A percentile compares a stretch with the other conserved stretches of the same genome.
These are phyloP conservation scores for Syncephalastrum contaminatum DNA, from an alignment of 371 early-diverging fungal genomes.

Conservation along the genomic window DNA sequence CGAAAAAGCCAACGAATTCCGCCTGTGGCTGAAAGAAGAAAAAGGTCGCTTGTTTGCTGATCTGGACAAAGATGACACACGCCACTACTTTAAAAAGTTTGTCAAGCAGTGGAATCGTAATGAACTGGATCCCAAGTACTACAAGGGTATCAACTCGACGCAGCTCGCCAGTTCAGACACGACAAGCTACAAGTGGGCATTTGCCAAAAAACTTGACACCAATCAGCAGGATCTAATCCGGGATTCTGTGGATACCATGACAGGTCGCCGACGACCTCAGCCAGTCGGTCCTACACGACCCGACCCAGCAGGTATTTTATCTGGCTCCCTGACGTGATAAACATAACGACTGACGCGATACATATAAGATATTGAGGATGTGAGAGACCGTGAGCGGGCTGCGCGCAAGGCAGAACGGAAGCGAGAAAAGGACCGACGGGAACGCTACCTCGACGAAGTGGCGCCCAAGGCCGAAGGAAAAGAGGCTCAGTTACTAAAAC, in stretches of 20 bases:
- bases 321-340: too few relatives aligned
- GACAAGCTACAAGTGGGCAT: slow-evolving; percentile 79
- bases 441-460: slow-evolving; percentile 75
- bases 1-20: slow-evolving; percentile 73
- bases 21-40: slow-evolving; percentile 76
- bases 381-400: slow-evolving; percentile 45
- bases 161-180: slow-evolving; percentile 61
- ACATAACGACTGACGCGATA: too few relatives aligned
- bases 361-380: neutral
- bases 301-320: slow-evolving; percentile 13
- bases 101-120: slow-evolving; percentile 73
- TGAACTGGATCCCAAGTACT: slow-evolving; percentile 65
- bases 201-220: slow-evolving; percentile 63
- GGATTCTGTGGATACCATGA: slow-evolving; percentile 66
- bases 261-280: slow-evolving; percentile 28
- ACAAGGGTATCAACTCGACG: slow-evolving; percentile 65
- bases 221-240: slow-evolving; percentile 57
- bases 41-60: slow-evolving; percentile 78
- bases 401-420: slow-evolving; percentile 52
- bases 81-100: slow-evolving; percentile 77
- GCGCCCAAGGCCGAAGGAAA: slow-evolving; percentile 82
- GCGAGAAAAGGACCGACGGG: slow-evolving; percentile 49
- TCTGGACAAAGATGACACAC: slow-evolving; percentile 63
- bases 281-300: slow-evolving; percentile 31
- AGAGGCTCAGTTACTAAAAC: slow-evolving; percentile 71